Conservation (phyloP, 2,329 filamentous ascomycete genomes). For the Ceratocystis lukuohia region DNA sequence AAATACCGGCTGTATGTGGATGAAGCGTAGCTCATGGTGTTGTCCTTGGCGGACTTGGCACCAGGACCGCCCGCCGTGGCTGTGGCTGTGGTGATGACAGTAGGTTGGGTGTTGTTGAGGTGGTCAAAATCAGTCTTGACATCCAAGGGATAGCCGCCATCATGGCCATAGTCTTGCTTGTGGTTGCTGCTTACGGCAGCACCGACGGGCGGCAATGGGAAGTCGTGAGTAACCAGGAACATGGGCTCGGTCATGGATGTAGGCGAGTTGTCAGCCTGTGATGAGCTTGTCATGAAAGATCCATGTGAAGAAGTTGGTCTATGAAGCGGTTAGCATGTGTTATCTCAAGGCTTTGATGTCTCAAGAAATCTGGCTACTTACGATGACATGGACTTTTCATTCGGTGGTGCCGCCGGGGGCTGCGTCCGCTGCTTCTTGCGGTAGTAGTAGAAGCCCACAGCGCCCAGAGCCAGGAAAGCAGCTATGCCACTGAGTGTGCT, state of each 20-base stretch:
- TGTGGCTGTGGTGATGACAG: constrained; percentile 19
- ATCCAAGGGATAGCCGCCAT: neutral
- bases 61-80: neutral
- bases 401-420: constrained; percentile 23
- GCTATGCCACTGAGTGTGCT: constrained; percentile 41
- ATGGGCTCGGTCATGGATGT: constrained; percentile 19
- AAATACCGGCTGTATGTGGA: constrained; percentile 18
- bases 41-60: constrained; percentile 11
- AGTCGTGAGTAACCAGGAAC: constrained; percentile 20
- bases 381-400: neutral
- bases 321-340: constrained; percentile 23
- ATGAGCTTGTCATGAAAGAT: constrained; percentile 22
- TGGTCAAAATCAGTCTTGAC: neutral
- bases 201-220: constrained; percentile 18
- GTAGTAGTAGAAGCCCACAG: constrained; percentile 33
- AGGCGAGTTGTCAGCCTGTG: constrained; percentile 22
- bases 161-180: neutral
- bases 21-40: constrained; percentile 18
- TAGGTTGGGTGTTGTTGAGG: neutral
- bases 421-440: constrained; percentile 33
- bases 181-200: constrained; percentile 13
- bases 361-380: constrained; percentile 7
- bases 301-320: constrained; percentile 24
- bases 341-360: no score
- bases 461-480: constrained; percentile 31